These are phyloP conservation scores for Emergomyces orientalis DNA, from an alignment of 2,329 filamentous ascomycete genomes.

Conservation along the genomic window DNA sequence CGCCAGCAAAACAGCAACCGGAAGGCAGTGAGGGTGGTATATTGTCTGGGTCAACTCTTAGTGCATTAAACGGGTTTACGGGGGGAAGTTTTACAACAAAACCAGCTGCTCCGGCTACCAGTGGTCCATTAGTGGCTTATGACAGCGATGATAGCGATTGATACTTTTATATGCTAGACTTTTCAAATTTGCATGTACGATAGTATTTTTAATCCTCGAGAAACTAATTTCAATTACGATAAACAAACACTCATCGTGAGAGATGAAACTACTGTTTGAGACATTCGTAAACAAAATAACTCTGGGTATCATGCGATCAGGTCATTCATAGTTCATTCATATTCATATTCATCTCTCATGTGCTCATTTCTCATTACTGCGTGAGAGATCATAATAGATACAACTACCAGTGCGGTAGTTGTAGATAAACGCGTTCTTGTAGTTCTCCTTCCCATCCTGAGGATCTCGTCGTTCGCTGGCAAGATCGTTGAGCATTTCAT, in stretches of 20 bases:
- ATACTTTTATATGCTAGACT: constrained; percentile 13
- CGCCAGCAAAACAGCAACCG: constrained; percentile 16
- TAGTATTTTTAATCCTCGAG: not conserved
- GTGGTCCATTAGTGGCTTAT: constrained; percentile 76
- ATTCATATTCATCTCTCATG: constrained; percentile 13
- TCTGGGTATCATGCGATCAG: not conserved
- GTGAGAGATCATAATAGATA: constrained; percentile 71
- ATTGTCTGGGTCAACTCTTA: constrained; percentile 71
- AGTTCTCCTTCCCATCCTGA: constrained; percentile 42
- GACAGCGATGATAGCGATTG: constrained; percentile 72
- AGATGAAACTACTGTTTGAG: not conserved
- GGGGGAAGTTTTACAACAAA: constrained; percentile 37
- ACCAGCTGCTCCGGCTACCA: constrained; percentile 31
- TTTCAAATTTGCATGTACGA: constrained; percentile 3
- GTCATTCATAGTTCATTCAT: constrained; percentile 7
- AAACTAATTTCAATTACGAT: not conserved
- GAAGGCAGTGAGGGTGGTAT: constrained; percentile 51
- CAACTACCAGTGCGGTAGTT: constrained; percentile 80
- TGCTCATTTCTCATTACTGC: constrained; percentile 18
- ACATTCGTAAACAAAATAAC: not conserved
- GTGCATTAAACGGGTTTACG: constrained; percentile 56
- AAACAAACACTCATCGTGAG: not conserved
- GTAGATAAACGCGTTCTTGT: constrained; percentile 74
- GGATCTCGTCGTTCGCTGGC: constrained; percentile 38
- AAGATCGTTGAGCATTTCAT: constrained; percentile 61